Evolutionary conservation across 352 stramenopile species (phyloP).

Genomic region (Phytophthora palmivora): DNA sequence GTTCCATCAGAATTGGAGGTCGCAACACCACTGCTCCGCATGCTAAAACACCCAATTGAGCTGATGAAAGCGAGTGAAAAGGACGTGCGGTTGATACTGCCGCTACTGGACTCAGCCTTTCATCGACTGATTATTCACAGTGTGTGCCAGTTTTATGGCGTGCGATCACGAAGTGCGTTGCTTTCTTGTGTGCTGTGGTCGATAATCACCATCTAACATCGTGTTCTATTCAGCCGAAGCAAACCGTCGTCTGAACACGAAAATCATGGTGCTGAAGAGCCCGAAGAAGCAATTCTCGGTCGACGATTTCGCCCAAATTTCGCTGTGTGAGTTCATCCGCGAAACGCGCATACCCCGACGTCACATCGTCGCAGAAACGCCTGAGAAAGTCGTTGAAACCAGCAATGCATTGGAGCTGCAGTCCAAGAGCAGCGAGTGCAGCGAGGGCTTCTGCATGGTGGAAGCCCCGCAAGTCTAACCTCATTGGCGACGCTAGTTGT

Average conservation of each 20-base stretch:
- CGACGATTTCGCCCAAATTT: constrained; percentile 63
- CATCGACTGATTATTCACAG: constrained; percentile 90
- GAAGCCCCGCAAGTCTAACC: constrained; percentile 71
- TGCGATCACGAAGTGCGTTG: constrained; percentile 82
- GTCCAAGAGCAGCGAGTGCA: constrained; percentile 84
- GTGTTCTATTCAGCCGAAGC: constrained; percentile 55
- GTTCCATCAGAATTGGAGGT: constrained; percentile 80
- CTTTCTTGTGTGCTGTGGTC: neutral
- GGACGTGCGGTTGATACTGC: constrained; percentile 74
- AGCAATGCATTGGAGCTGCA: constrained; percentile 49
- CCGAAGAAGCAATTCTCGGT: constrained; percentile 57
- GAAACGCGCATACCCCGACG: constrained; percentile 64
- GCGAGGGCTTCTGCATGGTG: constrained; percentile 79
- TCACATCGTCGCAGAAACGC: constrained; percentile 24
- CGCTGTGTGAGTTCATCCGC: constrained; percentile 80
- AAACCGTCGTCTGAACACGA: constrained; percentile 74
- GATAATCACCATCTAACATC: constrained; percentile 17
- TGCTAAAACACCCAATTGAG: constrained; percentile 74
- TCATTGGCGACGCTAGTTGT: neutral
- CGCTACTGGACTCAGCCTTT: constrained; percentile 84
- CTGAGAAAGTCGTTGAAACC: constrained; percentile 35
- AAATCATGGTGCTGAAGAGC: constrained; percentile 83
- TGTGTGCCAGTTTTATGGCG: constrained; percentile 88
- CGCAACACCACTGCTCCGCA: constrained; percentile 54
- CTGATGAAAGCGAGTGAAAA: constrained; percentile 63